A percentile compares a stretch with the other conserved stretches of the same genome.
Conservation (phyloP, 2,329 filamentous ascomycete species). For the Aspergillus sp. region DNA sequence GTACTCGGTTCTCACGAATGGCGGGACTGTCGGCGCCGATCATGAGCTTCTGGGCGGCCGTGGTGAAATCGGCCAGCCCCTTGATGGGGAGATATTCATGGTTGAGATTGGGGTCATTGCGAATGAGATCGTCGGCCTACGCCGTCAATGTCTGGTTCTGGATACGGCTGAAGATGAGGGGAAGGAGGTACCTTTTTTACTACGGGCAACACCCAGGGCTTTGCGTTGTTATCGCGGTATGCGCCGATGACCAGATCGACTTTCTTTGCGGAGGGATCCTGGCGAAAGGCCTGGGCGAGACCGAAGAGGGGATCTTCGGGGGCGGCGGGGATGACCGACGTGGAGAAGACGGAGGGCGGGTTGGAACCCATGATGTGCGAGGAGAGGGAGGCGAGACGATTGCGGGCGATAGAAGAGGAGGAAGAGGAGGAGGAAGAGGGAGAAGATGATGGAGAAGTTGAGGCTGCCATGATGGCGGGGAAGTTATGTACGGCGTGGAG, state of each 20-base stretch:
- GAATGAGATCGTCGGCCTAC: slow-evolving; percentile 86
- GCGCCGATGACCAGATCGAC: slow-evolving; percentile 94
- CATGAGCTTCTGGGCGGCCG: slow-evolving; percentile 86
- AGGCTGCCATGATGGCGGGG: slow-evolving; percentile 9
- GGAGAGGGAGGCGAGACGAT: slow-evolving; percentile 35
- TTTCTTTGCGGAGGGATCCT: slow-evolving; percentile 74
- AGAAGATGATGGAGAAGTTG: slow-evolving; percentile 14
- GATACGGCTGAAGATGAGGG: slow-evolving; percentile 1
- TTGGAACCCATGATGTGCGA: slow-evolving; percentile 65
- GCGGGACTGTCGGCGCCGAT: slow-evolving; percentile 78
- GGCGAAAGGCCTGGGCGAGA: slow-evolving; percentile 81
- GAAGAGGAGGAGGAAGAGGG: slow-evolving; percentile 12
- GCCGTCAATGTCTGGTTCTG: neutral
- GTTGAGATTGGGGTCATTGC: slow-evolving; percentile 85
- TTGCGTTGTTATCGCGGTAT: slow-evolving; percentile 91
- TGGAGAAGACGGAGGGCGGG: slow-evolving; percentile 67
- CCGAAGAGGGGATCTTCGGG: slow-evolving; percentile 95
- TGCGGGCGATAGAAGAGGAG: slow-evolving; percentile 19
- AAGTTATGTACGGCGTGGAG: slow-evolving; percentile 4
- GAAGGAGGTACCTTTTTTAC: slow-evolving; percentile 75
- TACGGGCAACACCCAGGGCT: slow-evolving; percentile 95
- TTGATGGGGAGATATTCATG: slow-evolving; percentile 98
- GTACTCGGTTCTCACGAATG: slow-evolving; percentile 74
- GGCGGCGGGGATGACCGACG: slow-evolving; percentile 78
- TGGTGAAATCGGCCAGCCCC: slow-evolving; percentile 79